phyloP scores from a whole-genome alignment of 164 flowering plant species.

The Houttuynia cordata region DNA sequence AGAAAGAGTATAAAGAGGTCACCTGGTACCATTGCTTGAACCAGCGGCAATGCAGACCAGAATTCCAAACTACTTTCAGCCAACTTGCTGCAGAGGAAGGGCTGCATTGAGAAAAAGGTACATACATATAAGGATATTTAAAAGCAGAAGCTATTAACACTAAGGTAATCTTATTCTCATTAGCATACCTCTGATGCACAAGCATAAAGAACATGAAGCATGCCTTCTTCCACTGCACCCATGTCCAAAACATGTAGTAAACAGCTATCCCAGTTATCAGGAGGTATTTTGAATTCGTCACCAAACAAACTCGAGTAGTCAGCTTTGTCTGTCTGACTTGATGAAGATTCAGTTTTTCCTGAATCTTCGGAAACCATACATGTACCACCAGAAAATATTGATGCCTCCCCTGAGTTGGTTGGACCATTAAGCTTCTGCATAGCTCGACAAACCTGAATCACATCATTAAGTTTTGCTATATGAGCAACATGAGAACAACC shows the following conservation, averaged over 20 bases:
- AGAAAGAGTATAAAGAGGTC: neutral
- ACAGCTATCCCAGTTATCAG: constrained; percentile 42
- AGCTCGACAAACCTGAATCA: constrained; percentile 52
- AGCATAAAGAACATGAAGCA: constrained; percentile 81
- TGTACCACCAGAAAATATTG: constrained; percentile 17
- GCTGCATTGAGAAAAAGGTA: constrained; percentile 28
- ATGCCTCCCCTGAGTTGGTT: constrained; percentile 20
- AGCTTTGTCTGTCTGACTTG: constrained; percentile 20
- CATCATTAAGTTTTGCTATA: neutral
- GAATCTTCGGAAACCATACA: constrained; percentile 22
- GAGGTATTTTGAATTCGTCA: constrained; percentile 48
- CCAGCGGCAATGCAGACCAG: constrained; percentile 75
- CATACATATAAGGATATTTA: neutral
- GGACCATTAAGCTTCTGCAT: constrained; percentile 52
- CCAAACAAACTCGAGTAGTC: constrained; percentile 80
- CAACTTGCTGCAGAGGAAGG: constrained; percentile 51
- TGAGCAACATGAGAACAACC: neutral
- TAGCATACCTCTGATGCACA: constrained; percentile 68
- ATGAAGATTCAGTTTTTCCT: constrained; percentile 32
- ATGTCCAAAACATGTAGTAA: constrained; percentile 59
- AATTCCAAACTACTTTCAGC: constrained; percentile 43
- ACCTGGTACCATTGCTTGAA: constrained; percentile 88
- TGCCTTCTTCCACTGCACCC: constrained; percentile 74
- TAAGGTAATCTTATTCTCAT: neutral
- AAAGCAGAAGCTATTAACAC: neutral